Base-by-base conservation (phyloP, 805 yeast genomes). In the Ogataea paradorogensis region DNA sequence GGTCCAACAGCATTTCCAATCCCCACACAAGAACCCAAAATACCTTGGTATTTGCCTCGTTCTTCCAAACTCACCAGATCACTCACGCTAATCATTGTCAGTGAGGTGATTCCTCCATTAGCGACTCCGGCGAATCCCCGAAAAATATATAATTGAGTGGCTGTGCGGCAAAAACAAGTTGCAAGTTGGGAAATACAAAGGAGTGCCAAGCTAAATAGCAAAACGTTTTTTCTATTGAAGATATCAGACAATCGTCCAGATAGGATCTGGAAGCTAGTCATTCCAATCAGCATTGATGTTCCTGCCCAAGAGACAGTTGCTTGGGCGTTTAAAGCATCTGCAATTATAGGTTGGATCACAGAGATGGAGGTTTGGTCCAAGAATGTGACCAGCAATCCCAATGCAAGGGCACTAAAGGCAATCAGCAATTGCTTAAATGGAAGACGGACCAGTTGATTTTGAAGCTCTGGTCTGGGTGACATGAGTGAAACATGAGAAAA, bases 111-210 rank as follows among this genome's bases (percentile, higher is more conserved):
- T 1, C 80, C 82, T 2, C 82, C 82, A 33, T 67, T 62, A 4
- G 80, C 83, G 21, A 78, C 64, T 16, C 83, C 82, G 11, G 78
- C 71, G 38, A 76, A 58, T 0, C 78, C 79, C 38, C 82, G 60
- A 47, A 73, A 75, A 2, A 77, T 62, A 48, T 58, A 77, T 28
- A 77, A 65, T 48, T 74, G 74, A 1, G 69, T 58, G 3, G 74
- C 69, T 1, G 71, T 71, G 40, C 63, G 63, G n/a, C 74, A 72
- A 47, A 75, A 68, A 6, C 76, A 78, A 51, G 79, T 70, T 4
- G 72, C 74, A 22, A 77, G 50, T 45, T 76, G 78, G 15, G 71
- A 66, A 7, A 70, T 35, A 3, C 66, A 63, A 9, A 76, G 56
- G 2, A 74, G 58, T 1, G 52, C 45, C 24, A 75, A 52, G 23